Percentiles rank a stretch among this genome's conserved stretches.
These are phyloP conservation scores for Geotrichum siamense DNA, from an alignment of 1,139 yeast species.

Conservation along the genomic window DNA sequence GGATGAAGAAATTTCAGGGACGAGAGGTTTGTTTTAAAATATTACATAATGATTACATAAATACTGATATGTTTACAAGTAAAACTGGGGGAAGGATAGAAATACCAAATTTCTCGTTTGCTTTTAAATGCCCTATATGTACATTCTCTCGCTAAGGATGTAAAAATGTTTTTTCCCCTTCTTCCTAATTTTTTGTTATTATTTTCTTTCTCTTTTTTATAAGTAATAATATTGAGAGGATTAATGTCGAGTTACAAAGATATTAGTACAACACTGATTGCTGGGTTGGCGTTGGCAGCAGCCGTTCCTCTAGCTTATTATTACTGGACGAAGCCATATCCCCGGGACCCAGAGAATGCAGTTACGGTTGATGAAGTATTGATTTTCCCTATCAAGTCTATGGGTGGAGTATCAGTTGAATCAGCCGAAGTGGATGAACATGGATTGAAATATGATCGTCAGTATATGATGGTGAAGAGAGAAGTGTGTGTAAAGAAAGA, in stretches of 20 bases:
- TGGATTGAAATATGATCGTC: slow-evolving; percentile 41
- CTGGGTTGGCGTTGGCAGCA: not conserved
- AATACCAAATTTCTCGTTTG: too few relatives aligned
- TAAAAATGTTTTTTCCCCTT: too few relatives aligned
- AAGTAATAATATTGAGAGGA: too few relatives aligned
- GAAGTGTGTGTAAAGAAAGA: slow-evolving; percentile 18
- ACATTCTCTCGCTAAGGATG: too few relatives aligned
- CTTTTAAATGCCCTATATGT: too few relatives aligned
- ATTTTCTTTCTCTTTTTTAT: too few relatives aligned
- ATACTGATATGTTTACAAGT: too few relatives aligned
- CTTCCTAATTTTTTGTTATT: too few relatives aligned
- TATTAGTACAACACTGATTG: not conserved
- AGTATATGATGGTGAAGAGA: slow-evolving; percentile 36
- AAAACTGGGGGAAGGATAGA: too few relatives aligned
- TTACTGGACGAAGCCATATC: not conserved
- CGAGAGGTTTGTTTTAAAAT: too few relatives aligned
- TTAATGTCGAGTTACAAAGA: not conserved
- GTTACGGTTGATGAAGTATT: slow-evolving; percentile 23
- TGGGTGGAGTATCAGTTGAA: slow-evolving; percentile 34
- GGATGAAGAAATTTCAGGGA: too few relatives aligned
- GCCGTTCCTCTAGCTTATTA: not conserved
- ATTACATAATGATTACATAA: too few relatives aligned
- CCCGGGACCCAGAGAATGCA: not conserved
- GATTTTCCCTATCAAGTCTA: slow-evolving; percentile 41
- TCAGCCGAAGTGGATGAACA: slow-evolving; percentile 34